These are phyloP conservation scores for Ustilago esculenta DNA, from an alignment of 1,284 basidiomycete species.

Conservation along the genomic window DNA sequence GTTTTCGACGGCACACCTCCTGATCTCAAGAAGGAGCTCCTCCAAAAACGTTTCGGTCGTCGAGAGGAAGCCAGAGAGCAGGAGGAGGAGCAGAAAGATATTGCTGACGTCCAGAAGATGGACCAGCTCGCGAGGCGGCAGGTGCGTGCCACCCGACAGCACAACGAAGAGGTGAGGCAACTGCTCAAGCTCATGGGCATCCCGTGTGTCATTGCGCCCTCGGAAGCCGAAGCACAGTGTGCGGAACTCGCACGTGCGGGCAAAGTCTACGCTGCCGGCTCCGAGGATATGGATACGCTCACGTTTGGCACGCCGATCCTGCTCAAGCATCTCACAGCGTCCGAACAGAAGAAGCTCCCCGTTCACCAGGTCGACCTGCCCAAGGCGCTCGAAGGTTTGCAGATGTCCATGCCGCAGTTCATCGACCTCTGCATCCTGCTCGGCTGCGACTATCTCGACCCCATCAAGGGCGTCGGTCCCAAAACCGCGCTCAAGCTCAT, in stretches of 20 bases:
- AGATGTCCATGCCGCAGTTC: conserved; percentile 93
- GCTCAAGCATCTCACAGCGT: conserved; percentile 94
- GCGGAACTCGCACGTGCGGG: conserved; percentile 94
- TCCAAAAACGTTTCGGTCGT: conserved; percentile 89
- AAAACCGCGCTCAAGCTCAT: conserved; percentile 95
- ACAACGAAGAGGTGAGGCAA: conserved; percentile 93
- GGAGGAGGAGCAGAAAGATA: conserved; percentile 95
- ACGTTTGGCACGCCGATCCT: conserved; percentile 93
- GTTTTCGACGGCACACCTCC: conserved; percentile 99
- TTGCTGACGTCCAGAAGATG: conserved; percentile 80
- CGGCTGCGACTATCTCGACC: conserved; percentile 97
- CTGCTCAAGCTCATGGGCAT: conserved; percentile 95
- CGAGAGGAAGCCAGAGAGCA: conserved; percentile 93
- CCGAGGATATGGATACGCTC: conserved; percentile 99
- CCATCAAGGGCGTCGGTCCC: conserved; percentile 92
- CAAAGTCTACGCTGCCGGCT: conserved; percentile 95
- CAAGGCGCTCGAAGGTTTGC: conserved; percentile 84
- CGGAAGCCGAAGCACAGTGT: conserved; percentile 98
- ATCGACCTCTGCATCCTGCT: conserved; percentile 96
- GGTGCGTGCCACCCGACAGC: conserved; percentile 92
- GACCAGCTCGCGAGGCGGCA: conserved; percentile 89
- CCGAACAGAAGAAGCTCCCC: conserved; percentile 98
- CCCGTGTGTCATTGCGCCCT: conserved; percentile 84
- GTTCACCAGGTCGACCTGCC: conserved; percentile 90
- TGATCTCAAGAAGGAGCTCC: conserved; percentile 94